phyloP scores from a whole-genome alignment of 768 basidiomycete species.

The Lentinula aciculospora region DNA sequence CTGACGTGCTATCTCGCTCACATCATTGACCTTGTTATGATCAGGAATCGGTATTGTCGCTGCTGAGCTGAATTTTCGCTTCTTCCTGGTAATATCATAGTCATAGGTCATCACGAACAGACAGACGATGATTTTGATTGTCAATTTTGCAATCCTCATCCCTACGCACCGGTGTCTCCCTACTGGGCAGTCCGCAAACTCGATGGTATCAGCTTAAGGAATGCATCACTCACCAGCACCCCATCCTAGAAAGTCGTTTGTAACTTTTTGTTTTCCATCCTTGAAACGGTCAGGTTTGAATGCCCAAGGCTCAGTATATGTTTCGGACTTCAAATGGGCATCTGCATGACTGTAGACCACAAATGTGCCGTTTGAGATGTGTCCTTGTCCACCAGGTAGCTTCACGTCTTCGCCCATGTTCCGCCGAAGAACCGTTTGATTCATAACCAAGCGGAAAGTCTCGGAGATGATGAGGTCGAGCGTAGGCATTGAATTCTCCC shows the following conservation, averaged over 20 bases:
- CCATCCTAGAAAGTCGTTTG: conserved; percentile 2
- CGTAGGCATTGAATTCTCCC: conserved; percentile 34
- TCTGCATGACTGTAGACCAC: conserved; percentile 3
- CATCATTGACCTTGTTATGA: too few species aligned
- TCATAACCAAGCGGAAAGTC: conserved; percentile 27
- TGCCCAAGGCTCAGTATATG: neutral
- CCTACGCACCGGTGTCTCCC: conserved; percentile 4
- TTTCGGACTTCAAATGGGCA: neutral
- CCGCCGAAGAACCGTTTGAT: conserved; percentile 25
- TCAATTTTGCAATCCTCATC: neutral
- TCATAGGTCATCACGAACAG: conserved; percentile 1
- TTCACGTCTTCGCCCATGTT: conserved; percentile 25
- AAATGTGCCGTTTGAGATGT: neutral
- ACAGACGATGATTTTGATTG: neutral
- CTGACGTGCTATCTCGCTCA: too few species aligned
- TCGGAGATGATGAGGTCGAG: conserved; percentile 33
- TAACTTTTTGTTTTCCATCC: neutral
- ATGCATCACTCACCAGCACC: conserved; percentile 4
- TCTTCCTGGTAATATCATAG: neutral
- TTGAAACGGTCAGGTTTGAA: conserved; percentile 1
- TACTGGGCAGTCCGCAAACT: neutral
- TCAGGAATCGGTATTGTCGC: too few species aligned
- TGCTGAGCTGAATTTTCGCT: neutral
- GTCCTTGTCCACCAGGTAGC: conserved; percentile 10
- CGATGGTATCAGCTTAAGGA: neutral